Evolutionary conservation across 257 asterid genomes (phyloP).

Genomic region (Scutellaria barbata): DNA sequence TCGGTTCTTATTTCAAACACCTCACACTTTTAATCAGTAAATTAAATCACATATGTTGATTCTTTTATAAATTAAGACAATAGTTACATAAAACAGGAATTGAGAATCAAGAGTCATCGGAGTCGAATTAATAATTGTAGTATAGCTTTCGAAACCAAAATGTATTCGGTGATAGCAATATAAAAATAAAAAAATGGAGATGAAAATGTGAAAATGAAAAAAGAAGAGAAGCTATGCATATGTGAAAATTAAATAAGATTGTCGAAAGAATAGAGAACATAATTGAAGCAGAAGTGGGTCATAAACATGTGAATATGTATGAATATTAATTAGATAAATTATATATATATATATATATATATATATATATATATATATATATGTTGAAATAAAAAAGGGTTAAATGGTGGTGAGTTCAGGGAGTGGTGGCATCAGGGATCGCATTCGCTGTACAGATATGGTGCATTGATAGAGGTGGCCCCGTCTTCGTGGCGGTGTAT

Average conservation of each 20-base stretch:
- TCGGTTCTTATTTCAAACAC: too few species aligned
- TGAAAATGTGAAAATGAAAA: constrained; percentile 25
- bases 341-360: too few species aligned
- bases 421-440: constrained; percentile 98
- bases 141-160: background rate
- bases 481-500: constrained; percentile 97
- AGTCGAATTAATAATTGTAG: constrained; percentile 11
- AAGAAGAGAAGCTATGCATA: background rate
- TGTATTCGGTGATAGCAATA: constrained; percentile 31
- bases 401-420: constrained; percentile 64
- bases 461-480: constrained; percentile 99
- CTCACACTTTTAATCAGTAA: too few species aligned
- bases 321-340: constrained; percentile 40
- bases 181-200: background rate
- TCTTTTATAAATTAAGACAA: too few species aligned
- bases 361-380: too few species aligned
- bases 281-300: constrained; percentile 35
- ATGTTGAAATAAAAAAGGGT: too few species aligned
- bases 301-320: constrained; percentile 26
- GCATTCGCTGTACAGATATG: constrained; percentile 99
- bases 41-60: too few species aligned
- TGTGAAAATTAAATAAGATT: constrained; percentile 31
- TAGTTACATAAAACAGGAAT: too few species aligned
- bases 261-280: constrained; percentile 23
- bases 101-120: too few species aligned